Evolutionary conservation across 148 eudicot genomes (phyloP), one percentile per base, ranked within the genome.

Genomic region (Silene conica): DNA sequence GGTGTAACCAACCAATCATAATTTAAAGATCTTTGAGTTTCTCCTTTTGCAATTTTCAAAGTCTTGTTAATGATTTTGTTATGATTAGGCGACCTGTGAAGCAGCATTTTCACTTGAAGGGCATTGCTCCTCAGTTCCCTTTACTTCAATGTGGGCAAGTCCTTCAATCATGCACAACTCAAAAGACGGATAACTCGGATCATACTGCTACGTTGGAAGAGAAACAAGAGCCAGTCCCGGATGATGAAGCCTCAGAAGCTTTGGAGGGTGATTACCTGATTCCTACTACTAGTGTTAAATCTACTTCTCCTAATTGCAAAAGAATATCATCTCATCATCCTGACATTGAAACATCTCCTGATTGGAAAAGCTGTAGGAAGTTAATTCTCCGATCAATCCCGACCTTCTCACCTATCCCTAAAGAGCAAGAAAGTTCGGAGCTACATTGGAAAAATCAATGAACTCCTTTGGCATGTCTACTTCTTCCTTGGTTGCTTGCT

Each of bases 221-320:
- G 7, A 78, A 72, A 73, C 43, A 55, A 21, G 71, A 73, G 25
- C 45, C 65, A 61, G 43, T 18, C 43, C 67, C 66, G 9, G 76
- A 76, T 57, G 74, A 76, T 46, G 79, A 79, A 77, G 69, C 65
- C 50, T 26, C 66, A 10, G 71, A 79, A 57, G 52, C n/a, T 26
- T 73, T 69, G 63, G 45, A 67, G 34, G 77, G 55, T 66, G 80
- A 75, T 54, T 67, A 74, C 67, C 28, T 54, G 19, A 73, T 74
- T 59, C 65, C 80, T 74, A 75, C 78, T 25, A 72, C 78, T 19
- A 72, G n/a, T 56, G 74, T 82, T 25, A 85, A 80, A 71, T 77
- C 85, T 56, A 31, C 78, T 59, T 85, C 88, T 70, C 88, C 85
- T 23, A 85, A 80, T 62, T 59, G 78, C 71, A 85, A 85, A 75